phyloP scores from a whole-genome alignment of 257 asterid genomes.

The Catharanthus roseus region DNA sequence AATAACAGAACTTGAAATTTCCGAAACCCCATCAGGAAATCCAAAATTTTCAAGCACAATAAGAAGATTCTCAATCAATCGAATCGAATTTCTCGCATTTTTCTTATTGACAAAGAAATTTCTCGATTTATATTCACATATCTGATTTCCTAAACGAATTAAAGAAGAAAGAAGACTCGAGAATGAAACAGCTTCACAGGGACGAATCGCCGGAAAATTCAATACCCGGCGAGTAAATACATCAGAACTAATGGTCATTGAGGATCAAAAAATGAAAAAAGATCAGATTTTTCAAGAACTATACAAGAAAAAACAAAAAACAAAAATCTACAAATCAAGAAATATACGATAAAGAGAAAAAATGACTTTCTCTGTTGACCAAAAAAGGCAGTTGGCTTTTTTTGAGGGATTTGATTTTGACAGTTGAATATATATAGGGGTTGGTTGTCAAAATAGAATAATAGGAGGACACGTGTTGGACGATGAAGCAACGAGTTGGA shows the following conservation, averaged over 20 bases:
- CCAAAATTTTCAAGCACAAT: constrained; percentile 51
- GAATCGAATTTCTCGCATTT: constrained; percentile 44
- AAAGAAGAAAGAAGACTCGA: constrained; percentile 43
- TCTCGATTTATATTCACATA: constrained; percentile 43
- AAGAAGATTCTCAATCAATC: constrained; percentile 43
- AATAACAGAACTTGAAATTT: constrained; percentile 13
- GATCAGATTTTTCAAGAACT: constrained; percentile 3
- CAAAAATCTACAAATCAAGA: not conserved
- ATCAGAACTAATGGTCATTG: constrained; percentile 45
- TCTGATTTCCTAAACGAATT: constrained; percentile 35
- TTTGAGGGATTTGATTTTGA: constrained; percentile 19
- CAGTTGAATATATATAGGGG: constrained; percentile 15
- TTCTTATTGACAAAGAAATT: constrained; percentile 44
- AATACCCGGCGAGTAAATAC: constrained; percentile 72
- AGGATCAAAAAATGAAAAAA: constrained; percentile 7
- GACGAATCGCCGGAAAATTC: constrained; percentile 77
- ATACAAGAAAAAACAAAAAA: not conserved
- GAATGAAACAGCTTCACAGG: constrained; percentile 50
- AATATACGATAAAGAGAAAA: not conserved
- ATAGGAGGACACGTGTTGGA: constrained; percentile 31
- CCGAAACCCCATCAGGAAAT: constrained; percentile 6
- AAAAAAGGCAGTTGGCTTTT: not conserved
- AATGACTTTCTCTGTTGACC: not conserved
- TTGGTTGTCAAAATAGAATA: not conserved
- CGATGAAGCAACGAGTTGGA: constrained; percentile 12